Evolutionary conservation across 441 rosid species (phyloP).

Genomic region (Brassica balearica): DNA sequence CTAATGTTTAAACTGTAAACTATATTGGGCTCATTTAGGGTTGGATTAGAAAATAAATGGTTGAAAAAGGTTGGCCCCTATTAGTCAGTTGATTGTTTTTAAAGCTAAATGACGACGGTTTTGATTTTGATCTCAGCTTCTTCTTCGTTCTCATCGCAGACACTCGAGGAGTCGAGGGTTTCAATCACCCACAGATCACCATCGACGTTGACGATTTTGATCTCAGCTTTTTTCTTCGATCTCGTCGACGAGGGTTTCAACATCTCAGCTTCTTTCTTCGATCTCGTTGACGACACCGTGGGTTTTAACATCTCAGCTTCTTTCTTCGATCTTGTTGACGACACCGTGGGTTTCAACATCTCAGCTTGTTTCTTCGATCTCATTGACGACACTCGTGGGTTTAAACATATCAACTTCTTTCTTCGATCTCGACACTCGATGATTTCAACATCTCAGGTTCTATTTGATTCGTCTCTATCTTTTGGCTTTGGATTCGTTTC

Average conservation of each 20-base stretch:
- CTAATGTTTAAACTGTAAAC: too few species aligned
- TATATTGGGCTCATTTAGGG: not conserved
- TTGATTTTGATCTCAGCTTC: not conserved
- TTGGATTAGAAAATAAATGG: not conserved
- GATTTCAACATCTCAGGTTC: not conserved
- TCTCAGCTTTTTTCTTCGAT: too few species aligned
- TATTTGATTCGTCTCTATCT: not conserved
- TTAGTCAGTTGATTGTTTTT: not conserved
- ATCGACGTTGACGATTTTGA: too few species aligned
- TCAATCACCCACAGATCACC: too few species aligned
- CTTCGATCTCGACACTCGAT: not conserved
- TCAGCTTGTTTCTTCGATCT: too few species aligned
- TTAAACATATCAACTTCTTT: too few species aligned
- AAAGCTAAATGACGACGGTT: not conserved
- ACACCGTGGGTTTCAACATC: not conserved
- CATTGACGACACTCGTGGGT: too few species aligned
- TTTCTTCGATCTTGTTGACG: not conserved
- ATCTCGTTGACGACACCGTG: too few species aligned
- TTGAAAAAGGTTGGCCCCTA: not conserved
- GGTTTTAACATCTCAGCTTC: not conserved
- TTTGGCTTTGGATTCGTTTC: not conserved
- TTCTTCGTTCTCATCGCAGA: not conserved
- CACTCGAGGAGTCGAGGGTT: too few species aligned
- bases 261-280: too few species aligned
- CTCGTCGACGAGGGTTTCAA: too few species aligned